Evolutionary conservation across 1,284 basidiomycete species (phyloP), one percentile per base, ranked within the genome.

Genomic region (Sanghuangporus sanghuang): DNA sequence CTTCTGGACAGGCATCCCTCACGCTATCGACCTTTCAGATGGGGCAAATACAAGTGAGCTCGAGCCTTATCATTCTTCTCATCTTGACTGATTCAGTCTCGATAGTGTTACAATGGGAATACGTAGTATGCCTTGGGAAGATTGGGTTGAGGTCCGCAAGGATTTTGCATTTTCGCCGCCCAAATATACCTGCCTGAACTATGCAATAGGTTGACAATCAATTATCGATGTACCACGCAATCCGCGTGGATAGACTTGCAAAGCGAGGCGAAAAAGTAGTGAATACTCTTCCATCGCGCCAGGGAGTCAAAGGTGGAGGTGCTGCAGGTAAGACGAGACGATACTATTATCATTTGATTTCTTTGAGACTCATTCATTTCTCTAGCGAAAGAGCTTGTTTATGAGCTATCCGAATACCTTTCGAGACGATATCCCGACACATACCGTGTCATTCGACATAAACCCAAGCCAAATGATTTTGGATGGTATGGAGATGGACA

Each of bases 51-150:
- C 70, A 81, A 85, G 85, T 87, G 61, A 70, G 84, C 78, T n/a
- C 18, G 16, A 48, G 18, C 35, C 16, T 32, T 21, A 38, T 39
- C 32, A 16, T n/a, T 40, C 21, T 21, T 40, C 53, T 39, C 39
- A 7, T 63, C 27, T 12, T 46, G 53, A 42, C 56, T 66, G 53
- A 44, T 64, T 49, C 38, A 14, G 60, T 56, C 63, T 11, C 16
- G 7, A 36, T 53, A 89, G 87, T 68, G 80, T 89, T 36, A 89
- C 85, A 14, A 89, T 89, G 87, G 87, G 86, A 63, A 84, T 89
- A 66, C 80, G 85, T 21, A 77, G 73, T 61, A 87, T 90, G 86
- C 76, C 76, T 11, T 89, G 84, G 83, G 77, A 79, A 18, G 83
- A 87, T 59, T 89, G 87, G 87, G 82, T 88, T 59, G 87, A 89